Evolutionary conservation across 2,329 filamentous ascomycete genomes (phyloP).

Genomic region (Xylaria sp.): DNA sequence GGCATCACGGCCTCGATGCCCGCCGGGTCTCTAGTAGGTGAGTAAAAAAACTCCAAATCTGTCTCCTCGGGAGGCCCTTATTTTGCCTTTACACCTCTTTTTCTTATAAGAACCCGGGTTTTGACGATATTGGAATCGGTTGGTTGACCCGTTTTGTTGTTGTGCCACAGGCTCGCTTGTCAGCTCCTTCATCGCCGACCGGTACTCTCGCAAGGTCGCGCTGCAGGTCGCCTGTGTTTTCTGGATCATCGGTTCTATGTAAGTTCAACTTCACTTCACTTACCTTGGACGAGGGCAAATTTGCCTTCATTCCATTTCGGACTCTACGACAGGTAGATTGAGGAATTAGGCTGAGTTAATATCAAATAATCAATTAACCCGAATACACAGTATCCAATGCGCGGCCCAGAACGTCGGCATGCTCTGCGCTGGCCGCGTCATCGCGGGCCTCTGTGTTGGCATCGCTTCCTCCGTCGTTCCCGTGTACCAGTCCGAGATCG

Average conservation of each 20-base stretch:
- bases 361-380: neutral
- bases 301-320: too few species aligned
- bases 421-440: conserved; percentile 76
- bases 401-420: conserved; percentile 74
- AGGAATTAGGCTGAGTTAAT: neutral
- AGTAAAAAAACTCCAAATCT: conserved; percentile 39
- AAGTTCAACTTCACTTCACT: conserved; percentile 23
- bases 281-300: neutral
- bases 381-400: conserved; percentile 61
- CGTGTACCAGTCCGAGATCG: conserved; percentile 76
- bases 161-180: conserved; percentile 54
- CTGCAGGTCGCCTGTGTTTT: conserved; percentile 63
- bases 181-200: conserved; percentile 64
- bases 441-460: conserved; percentile 79
- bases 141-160: neutral
- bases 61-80: neutral
- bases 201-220: conserved; percentile 60
- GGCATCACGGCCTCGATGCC: conserved; percentile 80
- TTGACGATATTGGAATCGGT: neutral
- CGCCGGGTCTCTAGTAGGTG: conserved; percentile 73
- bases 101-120: neutral
- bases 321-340: too few species aligned
- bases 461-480: conserved; percentile 78
- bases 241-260: conserved; percentile 62
- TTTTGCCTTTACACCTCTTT: too few species aligned